A percentile compares a stretch with the other conserved stretches of the same genome.
Evolutionary conservation across 2,329 filamentous ascomycete genomes (phyloP).

Genomic region (Colletotrichum cereale): DNA sequence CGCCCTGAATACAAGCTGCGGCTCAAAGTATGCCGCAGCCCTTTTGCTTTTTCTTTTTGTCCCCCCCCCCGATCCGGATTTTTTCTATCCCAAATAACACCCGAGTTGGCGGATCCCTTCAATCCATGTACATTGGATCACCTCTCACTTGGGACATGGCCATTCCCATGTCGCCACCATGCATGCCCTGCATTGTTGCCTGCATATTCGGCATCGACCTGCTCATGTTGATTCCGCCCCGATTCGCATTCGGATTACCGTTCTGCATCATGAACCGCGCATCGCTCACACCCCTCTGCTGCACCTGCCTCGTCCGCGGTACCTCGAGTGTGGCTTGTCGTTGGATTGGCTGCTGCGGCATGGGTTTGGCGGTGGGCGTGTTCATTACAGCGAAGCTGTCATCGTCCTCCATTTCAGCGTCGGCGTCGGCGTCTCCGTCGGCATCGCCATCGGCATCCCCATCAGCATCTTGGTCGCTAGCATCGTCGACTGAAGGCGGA

Average conservation of each 20-base stretch:
- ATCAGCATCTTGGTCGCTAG: slow-evolving; percentile 59
- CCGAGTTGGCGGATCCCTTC: slow-evolving; percentile 35
- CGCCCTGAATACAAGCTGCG: slow-evolving; percentile 27
- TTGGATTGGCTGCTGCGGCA: slow-evolving; percentile 52
- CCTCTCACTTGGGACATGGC: slow-evolving; percentile 60
- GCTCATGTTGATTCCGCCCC: slow-evolving; percentile 55
- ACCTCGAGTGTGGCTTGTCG: slow-evolving; percentile 59
- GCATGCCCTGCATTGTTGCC: slow-evolving; percentile 56
- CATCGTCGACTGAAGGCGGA: slow-evolving; percentile 59
- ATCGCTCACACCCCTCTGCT: slow-evolving; percentile 49
- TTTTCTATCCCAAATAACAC: not conserved
- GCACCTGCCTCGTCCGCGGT: slow-evolving; percentile 54
- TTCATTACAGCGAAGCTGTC: slow-evolving; percentile 66
- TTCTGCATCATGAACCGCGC: slow-evolving; percentile 59
- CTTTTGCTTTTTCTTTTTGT: slow-evolving; percentile 2
- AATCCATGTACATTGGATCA: slow-evolving; percentile 67
- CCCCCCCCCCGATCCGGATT: slow-evolving; percentile 8
- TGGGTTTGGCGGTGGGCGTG: slow-evolving; percentile 53
- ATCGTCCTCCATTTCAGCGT: slow-evolving; percentile 68
- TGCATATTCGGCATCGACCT: slow-evolving; percentile 62
- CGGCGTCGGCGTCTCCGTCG: slow-evolving; percentile 57
- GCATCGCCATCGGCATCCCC: slow-evolving; percentile 48
- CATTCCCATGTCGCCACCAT: slow-evolving; percentile 59
- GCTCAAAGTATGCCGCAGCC: slow-evolving; percentile 13
- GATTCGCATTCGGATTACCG: slow-evolving; percentile 51